Conservation (phyloP, 192 early-diverging fungal genomes). For the Ambispora gerdemannii region DNA sequence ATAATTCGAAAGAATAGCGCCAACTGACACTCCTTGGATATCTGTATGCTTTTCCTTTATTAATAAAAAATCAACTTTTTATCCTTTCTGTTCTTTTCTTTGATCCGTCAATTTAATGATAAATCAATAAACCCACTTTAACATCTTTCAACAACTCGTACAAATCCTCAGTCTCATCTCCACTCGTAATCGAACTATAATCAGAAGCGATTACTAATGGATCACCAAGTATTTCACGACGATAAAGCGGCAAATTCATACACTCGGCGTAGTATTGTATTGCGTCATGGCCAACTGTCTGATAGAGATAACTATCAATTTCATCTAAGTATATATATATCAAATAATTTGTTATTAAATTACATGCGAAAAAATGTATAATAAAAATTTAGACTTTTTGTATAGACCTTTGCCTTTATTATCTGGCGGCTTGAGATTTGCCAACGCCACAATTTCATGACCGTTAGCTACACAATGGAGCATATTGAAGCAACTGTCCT, state of each 20-base stretch:
- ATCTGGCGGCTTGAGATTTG: constrained; percentile 81
- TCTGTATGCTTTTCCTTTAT: constrained; percentile 63
- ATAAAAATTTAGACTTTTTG: no score
- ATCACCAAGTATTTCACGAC: constrained; percentile 65
- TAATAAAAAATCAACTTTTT: not conserved
- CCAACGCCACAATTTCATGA: constrained; percentile 90
- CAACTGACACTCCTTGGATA: constrained; percentile 82
- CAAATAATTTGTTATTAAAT: no score
- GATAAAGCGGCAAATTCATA: constrained; percentile 82
- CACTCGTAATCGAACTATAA: constrained; percentile 60
- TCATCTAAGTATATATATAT: constrained; percentile 58
- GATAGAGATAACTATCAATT: constrained; percentile 94
- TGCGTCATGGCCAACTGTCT: constrained; percentile 93
- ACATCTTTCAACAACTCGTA: constrained; percentile 68
- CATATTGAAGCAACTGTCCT: constrained; percentile 95
- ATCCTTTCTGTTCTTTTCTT: not conserved
- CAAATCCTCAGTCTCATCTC: constrained; percentile 96
- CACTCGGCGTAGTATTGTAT: constrained; percentile 81
- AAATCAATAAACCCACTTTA: constrained; percentile 57
- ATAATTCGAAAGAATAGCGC: constrained; percentile 96
- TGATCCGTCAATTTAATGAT: no score
- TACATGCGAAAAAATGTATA: no score
- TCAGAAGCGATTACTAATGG: constrained; percentile 63
- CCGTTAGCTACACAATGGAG: constrained; percentile 92
- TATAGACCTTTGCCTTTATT: constrained; percentile 56